Evolutionary conservation across 257 asterid species (phyloP).

Genomic region (Fraxinus americana): DNA sequence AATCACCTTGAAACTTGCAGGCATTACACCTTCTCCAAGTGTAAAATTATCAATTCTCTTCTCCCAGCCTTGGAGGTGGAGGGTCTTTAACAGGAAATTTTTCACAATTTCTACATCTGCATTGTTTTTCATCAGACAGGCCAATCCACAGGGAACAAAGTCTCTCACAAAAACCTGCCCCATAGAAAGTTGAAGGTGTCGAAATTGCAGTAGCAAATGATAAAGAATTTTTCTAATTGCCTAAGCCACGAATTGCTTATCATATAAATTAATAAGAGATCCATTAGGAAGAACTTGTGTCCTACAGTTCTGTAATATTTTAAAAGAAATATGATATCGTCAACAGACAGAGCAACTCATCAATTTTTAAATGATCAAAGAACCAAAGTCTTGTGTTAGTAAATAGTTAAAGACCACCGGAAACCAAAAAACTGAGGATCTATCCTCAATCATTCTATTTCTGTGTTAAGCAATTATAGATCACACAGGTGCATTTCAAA

Average conservation of each 20-base stretch:
- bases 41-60: slow-evolving; percentile 63
- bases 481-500: neutral
- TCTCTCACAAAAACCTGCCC: slow-evolving; percentile 64
- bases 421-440: neutral
- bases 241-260: neutral
- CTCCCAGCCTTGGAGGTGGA: slow-evolving; percentile 68
- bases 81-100: slow-evolving; percentile 60
- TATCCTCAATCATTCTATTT: neutral
- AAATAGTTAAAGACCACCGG: neutral
- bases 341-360: neutral
- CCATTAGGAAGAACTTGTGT: neutral
- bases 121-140: slow-evolving; percentile 54
- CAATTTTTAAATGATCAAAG: neutral
- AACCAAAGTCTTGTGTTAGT: neutral
- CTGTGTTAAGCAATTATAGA: neutral
- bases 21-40: slow-evolving; percentile 66
- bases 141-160: slow-evolving; percentile 62
- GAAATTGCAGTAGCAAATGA: neutral
- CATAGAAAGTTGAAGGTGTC: slow-evolving; percentile 9
- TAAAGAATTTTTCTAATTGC: neutral
- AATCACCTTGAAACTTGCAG: slow-evolving; percentile 62
- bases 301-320: neutral
- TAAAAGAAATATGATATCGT: neutral
- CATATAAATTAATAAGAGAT: neutral
- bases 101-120: slow-evolving; percentile 54